phyloP scores from a whole-genome alignment of 1,284 basidiomycete genomes.

The Chalciporus sp. region DNA sequence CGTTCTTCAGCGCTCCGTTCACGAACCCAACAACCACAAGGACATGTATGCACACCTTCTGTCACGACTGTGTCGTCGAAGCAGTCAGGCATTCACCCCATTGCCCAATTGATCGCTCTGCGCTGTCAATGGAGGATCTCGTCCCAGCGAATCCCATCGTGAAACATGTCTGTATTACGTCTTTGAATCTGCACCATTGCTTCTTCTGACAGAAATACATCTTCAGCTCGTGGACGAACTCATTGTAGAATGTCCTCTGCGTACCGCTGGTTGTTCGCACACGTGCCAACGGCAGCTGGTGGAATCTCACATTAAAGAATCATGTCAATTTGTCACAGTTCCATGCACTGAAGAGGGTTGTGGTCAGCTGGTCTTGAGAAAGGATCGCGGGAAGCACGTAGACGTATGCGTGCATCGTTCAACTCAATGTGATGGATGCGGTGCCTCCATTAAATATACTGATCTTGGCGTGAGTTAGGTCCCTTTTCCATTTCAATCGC shows the following conservation, averaged over 20 bases:
- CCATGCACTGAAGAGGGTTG: conserved; percentile 55
- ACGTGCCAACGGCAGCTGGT: conserved; percentile 75
- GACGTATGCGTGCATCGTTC: conserved; percentile 39
- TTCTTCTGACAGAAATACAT: conserved; percentile 20
- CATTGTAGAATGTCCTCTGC: conserved; percentile 69
- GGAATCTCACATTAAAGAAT: conserved; percentile 59
- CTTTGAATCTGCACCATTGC: conserved; percentile 13
- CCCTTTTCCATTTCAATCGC: background rate
- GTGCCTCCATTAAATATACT: conserved; percentile 32
- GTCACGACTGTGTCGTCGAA: conserved; percentile 69
- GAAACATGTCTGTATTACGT: conserved; percentile 60
- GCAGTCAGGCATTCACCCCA: conserved; percentile 65
- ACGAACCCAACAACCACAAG: conserved; percentile 71
- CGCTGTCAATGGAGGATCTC: conserved; percentile 56
- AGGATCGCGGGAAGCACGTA: conserved; percentile 44
- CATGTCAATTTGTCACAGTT: conserved; percentile 61
- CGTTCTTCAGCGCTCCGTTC: conserved; percentile 61
- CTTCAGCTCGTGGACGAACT: conserved; percentile 83
- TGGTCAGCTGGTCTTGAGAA: conserved; percentile 44
- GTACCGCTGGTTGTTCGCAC: conserved; percentile 58
- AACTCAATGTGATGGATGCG: conserved; percentile 42
- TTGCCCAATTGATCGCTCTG: conserved; percentile 84
- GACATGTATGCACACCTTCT: conserved; percentile 84
- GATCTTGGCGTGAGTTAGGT: conserved; percentile 40
- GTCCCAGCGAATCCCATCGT: conserved; percentile 67